Conservation (phyloP, 306 rosid species). For the Begonia fuchsioides region DNA sequence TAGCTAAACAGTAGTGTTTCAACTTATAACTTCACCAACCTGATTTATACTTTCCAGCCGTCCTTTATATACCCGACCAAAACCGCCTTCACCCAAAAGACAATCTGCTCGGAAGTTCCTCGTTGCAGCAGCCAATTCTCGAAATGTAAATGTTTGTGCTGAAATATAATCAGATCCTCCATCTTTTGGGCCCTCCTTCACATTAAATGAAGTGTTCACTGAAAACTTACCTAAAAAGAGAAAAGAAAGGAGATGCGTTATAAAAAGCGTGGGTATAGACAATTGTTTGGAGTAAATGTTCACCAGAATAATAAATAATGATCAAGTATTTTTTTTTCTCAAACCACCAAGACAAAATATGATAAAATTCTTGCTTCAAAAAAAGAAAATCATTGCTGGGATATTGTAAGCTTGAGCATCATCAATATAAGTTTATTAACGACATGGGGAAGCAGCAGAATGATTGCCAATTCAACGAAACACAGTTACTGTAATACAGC, state of each 20-base stretch:
- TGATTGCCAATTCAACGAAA: not conserved
- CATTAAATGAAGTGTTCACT: conserved; percentile 10
- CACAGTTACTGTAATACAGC: conserved; percentile 3
- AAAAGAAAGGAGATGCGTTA: no score
- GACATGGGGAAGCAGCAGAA: not conserved
- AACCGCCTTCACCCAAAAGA: conserved; percentile 48
- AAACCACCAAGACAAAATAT: no score
- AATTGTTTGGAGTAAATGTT: no score
- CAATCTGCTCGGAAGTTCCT: conserved; percentile 43
- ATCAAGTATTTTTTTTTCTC: no score
- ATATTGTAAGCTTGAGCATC: no score
- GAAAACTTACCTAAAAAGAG: conserved; percentile 17
- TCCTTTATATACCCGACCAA: conserved; percentile 47
- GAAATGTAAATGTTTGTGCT: conserved; percentile 41
- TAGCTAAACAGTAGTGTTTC: no score
- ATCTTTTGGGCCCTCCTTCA: conserved; percentile 17
- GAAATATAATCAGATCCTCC: conserved; percentile 30
- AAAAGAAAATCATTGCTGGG: no score
- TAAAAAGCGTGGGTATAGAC: no score
- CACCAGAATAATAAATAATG: no score
- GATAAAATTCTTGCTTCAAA: no score
- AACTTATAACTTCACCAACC: conserved; percentile 11
- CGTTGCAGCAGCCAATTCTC: conserved; percentile 41
- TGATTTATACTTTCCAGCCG: conserved; percentile 33
- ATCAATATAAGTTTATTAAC: no score